Evolutionary conservation across 2,329 filamentous ascomycete species (phyloP), one percentile per base, ranked within the genome.

Genomic region (Aspergillus viridinutans): DNA sequence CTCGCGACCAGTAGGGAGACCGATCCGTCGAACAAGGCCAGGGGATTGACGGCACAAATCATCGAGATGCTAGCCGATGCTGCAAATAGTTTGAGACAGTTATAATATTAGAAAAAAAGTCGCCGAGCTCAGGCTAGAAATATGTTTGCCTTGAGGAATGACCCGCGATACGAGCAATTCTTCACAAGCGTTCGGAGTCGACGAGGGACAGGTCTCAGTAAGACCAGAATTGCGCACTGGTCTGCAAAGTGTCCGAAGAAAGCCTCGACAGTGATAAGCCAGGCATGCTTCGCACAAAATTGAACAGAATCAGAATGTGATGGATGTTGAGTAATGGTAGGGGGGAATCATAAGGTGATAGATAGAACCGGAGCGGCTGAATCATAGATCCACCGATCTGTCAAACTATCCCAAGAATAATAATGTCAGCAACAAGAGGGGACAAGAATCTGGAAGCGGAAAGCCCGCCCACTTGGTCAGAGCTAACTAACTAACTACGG

Each of bases 1-100:
- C 58, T 65, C 62, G 68, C 69, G 68, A 70, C 66, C 67, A 72
- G 67, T 64, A 58, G 57, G 51, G 59, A 59, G 47, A 60, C 69
- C 65, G 70, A 70, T 68, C 67, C 65, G 64, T 64, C 40, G 53
- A 58, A 62, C 55, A 59, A 54, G 51, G 25, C 53, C 56, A 49
- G 43, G 51, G 42, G 52, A 43, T 54, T 55, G 58, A 56, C 56
- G 49, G 48, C 55, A 61, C 55, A 52, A 58, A 66, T 52, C 63
- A 67, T 67, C 52, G 63, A 63, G 61, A 58, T 58, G 49, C 50
- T 40, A 21, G 26, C 28, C 40, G 35, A 28, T 35, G 21, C 26
- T 26, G 50, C 21, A 10, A 12, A 38, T 53, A 9, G 21, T 29
- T 32, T 52, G 21, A 25, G 43, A 47, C 43, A 23, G 3, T 26